phyloP scores from a whole-genome alignment of 2,329 filamentous ascomycete genomes.

The Cladosporium halotolerans region DNA sequence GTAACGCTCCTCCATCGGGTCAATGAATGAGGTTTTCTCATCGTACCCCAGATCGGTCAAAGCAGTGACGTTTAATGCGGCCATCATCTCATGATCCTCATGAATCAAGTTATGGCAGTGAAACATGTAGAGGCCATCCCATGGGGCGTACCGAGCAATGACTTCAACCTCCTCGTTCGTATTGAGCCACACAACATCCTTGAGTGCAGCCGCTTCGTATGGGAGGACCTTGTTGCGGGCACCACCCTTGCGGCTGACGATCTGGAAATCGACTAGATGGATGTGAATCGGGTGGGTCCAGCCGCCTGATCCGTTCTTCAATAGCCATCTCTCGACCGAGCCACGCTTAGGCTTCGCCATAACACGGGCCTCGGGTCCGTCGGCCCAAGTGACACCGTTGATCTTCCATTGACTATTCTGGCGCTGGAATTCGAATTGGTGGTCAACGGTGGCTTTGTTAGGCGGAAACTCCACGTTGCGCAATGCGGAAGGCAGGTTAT shows the following conservation, averaged over 20 bases:
- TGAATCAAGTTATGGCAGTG: slow-evolving; percentile 42
- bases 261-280: slow-evolving; percentile 46
- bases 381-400: slow-evolving; percentile 41
- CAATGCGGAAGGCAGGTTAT: slow-evolving; percentile 32
- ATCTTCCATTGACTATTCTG: slow-evolving; percentile 44
- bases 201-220: slow-evolving; percentile 51
- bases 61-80: slow-evolving; percentile 37
- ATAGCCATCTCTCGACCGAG: slow-evolving; percentile 32
- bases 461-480: slow-evolving; percentile 30
- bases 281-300: slow-evolving; percentile 42
- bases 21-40: slow-evolving; percentile 23
- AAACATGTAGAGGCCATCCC: slow-evolving; percentile 46
- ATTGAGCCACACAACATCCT: slow-evolving; percentile 54
- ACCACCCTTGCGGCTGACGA: slow-evolving; percentile 46
- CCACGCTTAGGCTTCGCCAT: slow-evolving; percentile 30
- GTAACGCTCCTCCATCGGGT: slow-evolving; percentile 19
- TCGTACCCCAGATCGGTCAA: slow-evolving; percentile 29
- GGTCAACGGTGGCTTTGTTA: slow-evolving; percentile 33
- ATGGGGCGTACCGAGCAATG: slow-evolving; percentile 47
- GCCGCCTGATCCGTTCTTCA: slow-evolving; percentile 40
- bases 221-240: slow-evolving; percentile 36
- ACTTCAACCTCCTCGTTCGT: slow-evolving; percentile 46
- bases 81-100: slow-evolving; percentile 42
- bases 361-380: slow-evolving; percentile 29
- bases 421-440: slow-evolving; percentile 42